These are phyloP conservation scores for Colletotrichum tabaci DNA, from an alignment of 2,329 filamentous ascomycete species.

Conservation along the genomic window DNA sequence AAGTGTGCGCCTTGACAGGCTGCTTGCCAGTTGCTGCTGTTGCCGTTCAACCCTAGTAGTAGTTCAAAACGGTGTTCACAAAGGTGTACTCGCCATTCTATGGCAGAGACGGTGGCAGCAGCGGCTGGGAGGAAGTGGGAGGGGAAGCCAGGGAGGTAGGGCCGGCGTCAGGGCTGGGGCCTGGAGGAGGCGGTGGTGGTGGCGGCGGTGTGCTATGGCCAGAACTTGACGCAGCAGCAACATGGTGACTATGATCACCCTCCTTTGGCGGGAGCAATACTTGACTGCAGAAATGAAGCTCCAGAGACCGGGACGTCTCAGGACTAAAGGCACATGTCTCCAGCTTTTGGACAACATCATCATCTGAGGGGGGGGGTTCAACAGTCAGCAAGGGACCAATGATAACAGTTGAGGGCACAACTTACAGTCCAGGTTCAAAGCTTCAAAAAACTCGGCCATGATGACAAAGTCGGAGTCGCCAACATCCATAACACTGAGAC, in stretches of 20 bases:
- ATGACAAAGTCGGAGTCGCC: constrained; percentile 55
- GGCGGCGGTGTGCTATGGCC: constrained; percentile 36
- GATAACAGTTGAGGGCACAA: constrained; percentile 33
- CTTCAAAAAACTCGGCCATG: constrained; percentile 68
- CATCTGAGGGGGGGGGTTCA: constrained; percentile 25
- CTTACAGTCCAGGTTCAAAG: constrained; percentile 72
- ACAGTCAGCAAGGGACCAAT: constrained; percentile 3
- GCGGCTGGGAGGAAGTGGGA: not conserved
- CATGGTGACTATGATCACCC: constrained; percentile 32
- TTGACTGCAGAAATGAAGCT: constrained; percentile 65
- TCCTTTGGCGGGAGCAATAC: constrained; percentile 57
- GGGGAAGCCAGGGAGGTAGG: constrained; percentile 1
- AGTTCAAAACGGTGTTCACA: not conserved
- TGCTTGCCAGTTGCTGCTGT: not conserved
- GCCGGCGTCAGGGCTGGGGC: not conserved
- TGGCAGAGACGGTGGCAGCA: constrained; percentile 6
- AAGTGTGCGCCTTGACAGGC: not conserved
- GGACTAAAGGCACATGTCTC: constrained; percentile 43
- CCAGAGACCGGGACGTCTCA: constrained; percentile 63
- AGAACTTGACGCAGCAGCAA: constrained; percentile 34
- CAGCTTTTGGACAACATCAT: constrained; percentile 50
- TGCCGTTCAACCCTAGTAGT: not conserved
- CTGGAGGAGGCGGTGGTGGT: constrained; percentile 18
- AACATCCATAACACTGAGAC: constrained; percentile 62
- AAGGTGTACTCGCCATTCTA: constrained; percentile 11